Conservation (phyloP, 2,329 filamentous ascomycete species). For the Anisogramma anomala region DNA sequence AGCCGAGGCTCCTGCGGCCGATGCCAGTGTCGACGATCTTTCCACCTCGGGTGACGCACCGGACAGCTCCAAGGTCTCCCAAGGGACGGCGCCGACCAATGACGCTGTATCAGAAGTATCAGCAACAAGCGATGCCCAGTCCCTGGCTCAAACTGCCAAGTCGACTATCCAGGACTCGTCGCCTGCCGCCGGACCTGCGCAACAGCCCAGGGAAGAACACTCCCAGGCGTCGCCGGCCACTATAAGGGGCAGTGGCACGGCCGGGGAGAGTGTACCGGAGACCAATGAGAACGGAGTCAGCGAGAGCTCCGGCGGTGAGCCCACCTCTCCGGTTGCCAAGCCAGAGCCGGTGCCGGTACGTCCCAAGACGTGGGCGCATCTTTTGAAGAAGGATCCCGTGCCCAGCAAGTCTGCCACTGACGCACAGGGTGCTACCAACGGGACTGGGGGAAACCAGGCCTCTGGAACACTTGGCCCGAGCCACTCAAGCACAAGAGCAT, state of each 20-base stretch:
- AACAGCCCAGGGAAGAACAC: conserved; percentile 21
- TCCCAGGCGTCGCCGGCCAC: conserved; percentile 30
- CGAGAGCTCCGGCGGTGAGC: conserved; percentile 17
- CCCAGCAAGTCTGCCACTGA: conserved; percentile 16
- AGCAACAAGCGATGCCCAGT: conserved; percentile 8
- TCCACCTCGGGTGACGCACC: background rate
- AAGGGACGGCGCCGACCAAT: conserved; percentile 3
- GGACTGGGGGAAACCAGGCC: conserved; percentile 15
- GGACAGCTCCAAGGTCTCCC: conserved; percentile 5
- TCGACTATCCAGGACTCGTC: background rate
- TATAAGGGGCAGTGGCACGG: conserved; percentile 23
- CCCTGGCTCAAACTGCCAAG: background rate
- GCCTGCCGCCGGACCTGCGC: conserved; percentile 18
- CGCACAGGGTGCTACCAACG: conserved; percentile 18
- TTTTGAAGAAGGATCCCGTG: conserved; percentile 10
- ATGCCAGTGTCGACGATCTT: background rate
- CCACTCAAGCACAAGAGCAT: conserved; percentile 41
- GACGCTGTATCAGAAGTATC: conserved; percentile 8
- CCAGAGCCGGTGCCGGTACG: conserved; percentile 19
- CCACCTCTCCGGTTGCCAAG: background rate
- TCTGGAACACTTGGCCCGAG: conserved; percentile 26
- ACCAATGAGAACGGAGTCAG: conserved; percentile 16
- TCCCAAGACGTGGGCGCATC: conserved; percentile 11
- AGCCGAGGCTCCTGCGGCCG: background rate
- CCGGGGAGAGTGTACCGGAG: conserved; percentile 18